Evolutionary conservation across 2,329 filamentous ascomycete species (phyloP), one percentile per base, ranked within the genome.

Genomic region (Aspergillus vadensis): DNA sequence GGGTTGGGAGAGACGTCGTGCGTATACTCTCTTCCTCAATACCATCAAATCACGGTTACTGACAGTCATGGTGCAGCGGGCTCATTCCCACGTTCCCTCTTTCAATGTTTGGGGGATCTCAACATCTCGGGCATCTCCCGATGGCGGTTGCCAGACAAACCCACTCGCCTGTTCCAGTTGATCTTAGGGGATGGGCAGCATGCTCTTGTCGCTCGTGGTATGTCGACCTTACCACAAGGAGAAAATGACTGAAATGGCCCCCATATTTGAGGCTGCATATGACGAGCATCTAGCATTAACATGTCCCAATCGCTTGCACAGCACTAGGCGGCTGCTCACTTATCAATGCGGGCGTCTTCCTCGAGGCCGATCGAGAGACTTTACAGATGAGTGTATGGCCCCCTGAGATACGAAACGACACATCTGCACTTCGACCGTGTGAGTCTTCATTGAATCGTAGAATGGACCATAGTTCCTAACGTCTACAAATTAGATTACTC

Each of bases 311-410:
- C 15, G 5, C 3, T 12, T 1, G 10, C 4, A 43, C 44, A 84
- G 81, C 86, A 1, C 83, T 90, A 30, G 88, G 87, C 10, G 87
- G 87, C 9, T 58, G 60, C 14, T 88, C 86, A 2, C 88, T 90
- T 27, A 81, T 90, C 43, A 90, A 90, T 63, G 86, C 87, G 9
- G 89, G 89, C 67, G 84, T 90, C 2, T 90, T 88, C 9, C 57
- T 89, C 15, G 80, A 85, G 64, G 83, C 86, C 2, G 85, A 88
- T 58, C 70, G 82, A 14, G 77, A 79, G 4, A 85, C 85, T 0
- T 72, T 90, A 58, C 70, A 73, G 1, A 78, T 85, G 73, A 77
- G 80, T 2, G 74, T 79, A 8, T 90, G 87, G 87, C 87, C 88
- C 2, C 15, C 48, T 14, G 64, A 66, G 10, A 66, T 67, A 12